Evolutionary conservation across 257 asterid species (phyloP).

Genomic region (Coffea canephora): DNA sequence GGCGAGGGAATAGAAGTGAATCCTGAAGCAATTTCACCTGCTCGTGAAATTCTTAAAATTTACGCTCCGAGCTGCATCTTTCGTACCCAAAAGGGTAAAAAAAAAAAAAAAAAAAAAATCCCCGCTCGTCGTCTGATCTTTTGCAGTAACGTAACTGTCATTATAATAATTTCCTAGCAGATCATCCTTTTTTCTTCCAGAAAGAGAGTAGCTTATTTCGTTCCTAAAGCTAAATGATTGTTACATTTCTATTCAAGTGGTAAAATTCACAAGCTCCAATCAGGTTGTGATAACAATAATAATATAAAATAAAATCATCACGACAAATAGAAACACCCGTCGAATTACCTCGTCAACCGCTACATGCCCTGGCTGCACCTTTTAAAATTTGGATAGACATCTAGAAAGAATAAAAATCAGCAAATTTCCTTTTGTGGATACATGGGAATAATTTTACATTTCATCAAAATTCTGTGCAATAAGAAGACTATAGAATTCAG

Average conservation of each 20-base stretch:
- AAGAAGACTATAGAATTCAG: slow-evolving; percentile 13
- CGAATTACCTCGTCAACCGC: background rate
- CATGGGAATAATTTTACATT: slow-evolving; percentile 5
- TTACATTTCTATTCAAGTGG: background rate
- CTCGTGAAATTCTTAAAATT: background rate
- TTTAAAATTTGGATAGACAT: background rate
- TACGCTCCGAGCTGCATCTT: too few species aligned
- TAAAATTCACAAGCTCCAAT: background rate
- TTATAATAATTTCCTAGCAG: too few species aligned
- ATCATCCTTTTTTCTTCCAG: too few species aligned
- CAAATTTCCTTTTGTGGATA: slow-evolving; percentile 3
- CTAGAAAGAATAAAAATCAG: background rate
- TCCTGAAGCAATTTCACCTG: too few species aligned
- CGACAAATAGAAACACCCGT: background rate
- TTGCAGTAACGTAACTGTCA: too few species aligned
- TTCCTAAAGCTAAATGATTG: background rate
- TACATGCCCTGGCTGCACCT: background rate
- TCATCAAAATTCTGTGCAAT: slow-evolving; percentile 18
- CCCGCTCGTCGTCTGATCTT: too few species aligned
- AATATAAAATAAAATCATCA: too few species aligned
- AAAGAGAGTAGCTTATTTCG: background rate
- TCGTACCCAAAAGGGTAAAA: too few species aligned
- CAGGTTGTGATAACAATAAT: background rate
- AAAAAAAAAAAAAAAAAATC: too few species aligned
- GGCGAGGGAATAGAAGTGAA: too few species aligned